Evolutionary conservation across 345 rosid species (phyloP).

Genomic region (Eucalyptus rudis): DNA sequence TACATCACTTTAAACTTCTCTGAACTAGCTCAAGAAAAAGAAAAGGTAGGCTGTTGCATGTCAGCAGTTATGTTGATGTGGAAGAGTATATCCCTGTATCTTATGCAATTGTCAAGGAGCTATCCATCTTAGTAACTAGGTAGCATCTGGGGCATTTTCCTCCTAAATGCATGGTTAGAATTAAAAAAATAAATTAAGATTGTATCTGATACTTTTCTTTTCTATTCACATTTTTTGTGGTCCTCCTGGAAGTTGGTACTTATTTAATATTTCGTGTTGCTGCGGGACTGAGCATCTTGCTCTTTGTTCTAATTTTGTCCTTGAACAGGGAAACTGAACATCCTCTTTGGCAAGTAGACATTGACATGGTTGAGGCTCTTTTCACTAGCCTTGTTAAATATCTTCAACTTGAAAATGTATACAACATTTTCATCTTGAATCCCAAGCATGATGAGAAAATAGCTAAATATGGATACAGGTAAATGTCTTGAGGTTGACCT

Average conservation of each 20-base stretch:
- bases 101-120: background rate
- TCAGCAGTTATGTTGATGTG: background rate
- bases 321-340: conserved; percentile 41
- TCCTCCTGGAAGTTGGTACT: background rate
- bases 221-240: background rate
- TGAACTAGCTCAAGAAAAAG: background rate
- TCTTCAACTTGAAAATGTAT: conserved; percentile 81
- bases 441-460: conserved; percentile 38
- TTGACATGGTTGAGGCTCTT: conserved; percentile 73
- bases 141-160: background rate
- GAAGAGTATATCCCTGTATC: background rate
- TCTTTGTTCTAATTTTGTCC: background rate
- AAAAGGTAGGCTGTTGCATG: background rate
- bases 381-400: conserved; percentile 80
- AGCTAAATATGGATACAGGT: conserved; percentile 89
- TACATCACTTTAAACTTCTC: background rate
- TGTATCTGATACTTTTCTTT: background rate
- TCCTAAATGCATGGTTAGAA: background rate
- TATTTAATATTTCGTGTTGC: background rate
- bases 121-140: background rate
- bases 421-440: conserved; percentile 81
- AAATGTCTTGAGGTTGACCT: background rate
- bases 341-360: conserved; percentile 81
- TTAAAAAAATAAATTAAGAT: background rate
- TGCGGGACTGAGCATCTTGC: background rate